These are phyloP conservation scores for Eucalyptus urophylla DNA, from an alignment of 345 rosid species.

Conservation along the genomic window DNA sequence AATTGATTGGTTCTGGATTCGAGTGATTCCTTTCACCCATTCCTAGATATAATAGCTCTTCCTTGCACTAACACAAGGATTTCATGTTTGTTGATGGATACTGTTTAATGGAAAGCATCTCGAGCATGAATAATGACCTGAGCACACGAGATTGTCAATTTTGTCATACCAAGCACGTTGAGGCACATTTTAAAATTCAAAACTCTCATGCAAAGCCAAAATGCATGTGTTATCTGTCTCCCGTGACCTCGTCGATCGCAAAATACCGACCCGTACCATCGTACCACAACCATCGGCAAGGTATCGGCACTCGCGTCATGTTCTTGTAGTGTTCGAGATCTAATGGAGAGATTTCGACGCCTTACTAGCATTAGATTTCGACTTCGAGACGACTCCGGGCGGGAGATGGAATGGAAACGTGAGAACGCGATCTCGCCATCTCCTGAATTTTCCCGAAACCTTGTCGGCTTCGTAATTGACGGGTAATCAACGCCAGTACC, in stretches of 20 bases:
- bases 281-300: not conserved
- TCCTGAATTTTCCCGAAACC: not conserved
- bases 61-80: not conserved
- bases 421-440: not conserved
- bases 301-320: not conserved
- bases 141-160: not conserved
- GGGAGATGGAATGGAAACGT: not conserved
- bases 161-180: rapidly evolving
- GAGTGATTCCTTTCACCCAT: rapidly evolving
- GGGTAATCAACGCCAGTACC: not conserved
- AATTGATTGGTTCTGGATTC: too few relatives aligned
- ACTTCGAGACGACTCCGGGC: not conserved
- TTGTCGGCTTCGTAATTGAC: not conserved
- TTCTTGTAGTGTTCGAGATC: not conserved
- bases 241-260: not conserved
- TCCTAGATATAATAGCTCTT: not conserved
- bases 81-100: not conserved
- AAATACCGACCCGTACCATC: not conserved
- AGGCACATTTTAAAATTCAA: not conserved
- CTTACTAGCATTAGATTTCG: not conserved
- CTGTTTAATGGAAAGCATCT: not conserved
- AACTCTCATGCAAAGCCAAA: rapidly evolving
- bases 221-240: not conserved
- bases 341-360: not conserved
- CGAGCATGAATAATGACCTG: not conserved